These are phyloP conservation scores for Flaveria robusta DNA, from an alignment of 129 eudicot genomes.

Conservation along the genomic window DNA sequence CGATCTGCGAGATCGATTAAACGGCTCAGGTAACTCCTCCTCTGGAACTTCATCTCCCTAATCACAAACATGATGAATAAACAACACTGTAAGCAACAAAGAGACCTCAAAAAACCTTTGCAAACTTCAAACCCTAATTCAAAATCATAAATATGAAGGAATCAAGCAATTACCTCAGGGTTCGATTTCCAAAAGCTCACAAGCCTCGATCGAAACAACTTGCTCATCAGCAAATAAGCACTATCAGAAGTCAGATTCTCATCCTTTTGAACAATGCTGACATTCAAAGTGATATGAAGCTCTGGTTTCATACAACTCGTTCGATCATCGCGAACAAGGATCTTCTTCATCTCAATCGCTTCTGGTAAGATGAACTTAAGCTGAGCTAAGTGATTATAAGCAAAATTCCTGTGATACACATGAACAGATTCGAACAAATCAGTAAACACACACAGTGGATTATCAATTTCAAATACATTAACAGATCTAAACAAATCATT, in stretches of 20 bases:
- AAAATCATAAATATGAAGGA: neutral
- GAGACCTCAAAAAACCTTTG: neutral
- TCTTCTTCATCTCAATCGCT: slow-evolving; percentile 67
- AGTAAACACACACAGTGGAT: neutral
- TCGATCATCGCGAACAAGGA: slow-evolving; percentile 63
- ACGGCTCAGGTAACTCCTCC: slow-evolving; percentile 64
- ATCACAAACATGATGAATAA: neutral
- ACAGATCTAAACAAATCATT: neutral
- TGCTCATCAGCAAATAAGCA: slow-evolving; percentile 51
- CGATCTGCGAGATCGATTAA: slow-evolving; percentile 35
- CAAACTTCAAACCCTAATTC: neutral
- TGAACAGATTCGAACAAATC: neutral
- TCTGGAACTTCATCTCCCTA: slow-evolving; percentile 77
- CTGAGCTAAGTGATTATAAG: slow-evolving; percentile 70
- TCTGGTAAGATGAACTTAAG: slow-evolving; percentile 73
- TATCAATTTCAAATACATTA: neutral
- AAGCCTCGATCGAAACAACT: slow-evolving; percentile 63
- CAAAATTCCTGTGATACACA: slow-evolving; percentile 60
- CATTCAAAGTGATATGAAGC: slow-evolving; percentile 51
- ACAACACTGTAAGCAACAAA: neutral
- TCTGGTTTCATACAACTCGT: slow-evolving; percentile 84
- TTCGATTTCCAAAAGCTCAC: slow-evolving; percentile 51
- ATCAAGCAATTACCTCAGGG: slow-evolving; percentile 55
- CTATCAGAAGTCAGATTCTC: slow-evolving; percentile 39
- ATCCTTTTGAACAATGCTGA: slow-evolving; percentile 36